Conservation (phyloP, 108 stramenopile species). For the Parmales sp. region DNA sequence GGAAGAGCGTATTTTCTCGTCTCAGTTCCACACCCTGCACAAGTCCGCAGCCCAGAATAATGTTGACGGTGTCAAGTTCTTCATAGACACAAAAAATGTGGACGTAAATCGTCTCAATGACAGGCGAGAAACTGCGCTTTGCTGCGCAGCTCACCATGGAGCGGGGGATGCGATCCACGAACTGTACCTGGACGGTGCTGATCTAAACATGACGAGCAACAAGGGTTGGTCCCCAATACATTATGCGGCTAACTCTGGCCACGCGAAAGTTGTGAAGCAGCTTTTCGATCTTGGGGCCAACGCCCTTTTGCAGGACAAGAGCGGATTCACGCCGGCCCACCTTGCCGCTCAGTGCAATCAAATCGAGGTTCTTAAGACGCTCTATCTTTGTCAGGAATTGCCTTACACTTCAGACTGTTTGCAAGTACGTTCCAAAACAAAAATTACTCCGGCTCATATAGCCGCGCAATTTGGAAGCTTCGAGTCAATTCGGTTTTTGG, state of each 20-base stretch:
- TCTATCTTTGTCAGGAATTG: background rate
- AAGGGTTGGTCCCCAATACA: constrained; percentile 7
- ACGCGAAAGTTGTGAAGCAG: background rate
- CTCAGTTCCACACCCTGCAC: background rate
- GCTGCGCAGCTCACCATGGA: constrained; percentile 8
- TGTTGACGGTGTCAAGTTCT: constrained; percentile 4
- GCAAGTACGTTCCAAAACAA: background rate
- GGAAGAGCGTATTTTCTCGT: background rate
- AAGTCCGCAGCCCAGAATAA: background rate
- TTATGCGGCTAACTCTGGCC: background rate
- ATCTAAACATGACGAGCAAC: background rate
- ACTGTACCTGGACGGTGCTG: background rate
- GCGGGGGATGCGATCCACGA: background rate
- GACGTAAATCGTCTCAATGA: background rate
- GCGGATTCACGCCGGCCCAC: background rate
- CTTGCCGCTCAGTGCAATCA: constrained; percentile 7
- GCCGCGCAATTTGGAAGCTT: constrained; percentile 1
- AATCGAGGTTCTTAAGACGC: constrained; percentile 2
- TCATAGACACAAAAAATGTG: background rate
- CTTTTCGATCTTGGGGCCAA: background rate
- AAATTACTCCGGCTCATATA: background rate
- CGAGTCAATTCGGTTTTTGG: background rate
- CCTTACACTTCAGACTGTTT: background rate
- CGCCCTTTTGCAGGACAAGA: background rate
- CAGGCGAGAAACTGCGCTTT: background rate